Percentiles rank a stretch among this genome's conserved stretches.
phyloP scores from a whole-genome alignment of 2,329 filamentous ascomycete species.

The Microdochium bolleyi region DNA sequence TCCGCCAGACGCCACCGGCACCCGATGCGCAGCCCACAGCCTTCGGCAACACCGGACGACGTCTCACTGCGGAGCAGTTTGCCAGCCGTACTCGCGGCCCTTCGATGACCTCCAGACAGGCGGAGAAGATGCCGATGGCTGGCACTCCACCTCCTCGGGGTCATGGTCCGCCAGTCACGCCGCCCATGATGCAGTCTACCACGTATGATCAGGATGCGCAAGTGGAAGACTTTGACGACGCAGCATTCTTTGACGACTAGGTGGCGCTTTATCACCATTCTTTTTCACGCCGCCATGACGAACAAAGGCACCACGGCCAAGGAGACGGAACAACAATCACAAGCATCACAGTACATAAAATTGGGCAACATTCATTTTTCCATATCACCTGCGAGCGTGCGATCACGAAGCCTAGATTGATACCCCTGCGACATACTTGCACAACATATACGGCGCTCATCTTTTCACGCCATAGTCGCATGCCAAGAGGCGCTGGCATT shows the following conservation, averaged over 20 bases:
- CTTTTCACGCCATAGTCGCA: background rate
- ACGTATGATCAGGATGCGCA: constrained; percentile 56
- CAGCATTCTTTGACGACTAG: constrained; percentile 48
- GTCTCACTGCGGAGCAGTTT: constrained; percentile 44
- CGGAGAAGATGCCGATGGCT: constrained; percentile 28
- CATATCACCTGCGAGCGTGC: background rate
- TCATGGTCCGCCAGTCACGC: constrained; percentile 41
- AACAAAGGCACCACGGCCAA: background rate
- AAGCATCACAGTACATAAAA: background rate
- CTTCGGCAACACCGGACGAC: constrained; percentile 51
- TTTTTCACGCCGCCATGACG: background rate
- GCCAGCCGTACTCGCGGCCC: constrained; percentile 26
- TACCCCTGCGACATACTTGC: constrained; percentile 9
- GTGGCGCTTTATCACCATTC: background rate
- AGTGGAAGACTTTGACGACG: constrained; percentile 50
- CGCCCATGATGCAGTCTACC: constrained; percentile 51
- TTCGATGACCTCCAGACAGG: constrained; percentile 23
- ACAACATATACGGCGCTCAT: constrained; percentile 1
- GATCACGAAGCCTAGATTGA: constrained; percentile 13
- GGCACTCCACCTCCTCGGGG: constrained; percentile 35
- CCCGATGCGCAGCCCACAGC: constrained; percentile 45
- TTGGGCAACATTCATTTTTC: background rate
- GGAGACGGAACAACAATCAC: background rate
- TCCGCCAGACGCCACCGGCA: constrained; percentile 34
- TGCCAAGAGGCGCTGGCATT: background rate